Conservation (phyloP, 2,329 filamentous ascomycete species). For the Tolypocladium ovalisporum region DNA sequence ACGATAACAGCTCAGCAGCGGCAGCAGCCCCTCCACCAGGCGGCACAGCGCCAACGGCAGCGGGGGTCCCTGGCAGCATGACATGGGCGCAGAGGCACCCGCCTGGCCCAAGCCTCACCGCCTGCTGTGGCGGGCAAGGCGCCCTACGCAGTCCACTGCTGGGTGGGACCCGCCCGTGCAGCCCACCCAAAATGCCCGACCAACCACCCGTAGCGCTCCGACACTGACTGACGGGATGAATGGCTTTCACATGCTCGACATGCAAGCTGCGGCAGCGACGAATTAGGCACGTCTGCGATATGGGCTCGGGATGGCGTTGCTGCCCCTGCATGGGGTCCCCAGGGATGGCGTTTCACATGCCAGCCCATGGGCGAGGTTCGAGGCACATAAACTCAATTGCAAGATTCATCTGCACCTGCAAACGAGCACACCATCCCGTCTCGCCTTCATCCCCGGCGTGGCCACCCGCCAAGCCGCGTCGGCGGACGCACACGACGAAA, state of each 20-base stretch:
- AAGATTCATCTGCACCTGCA: background rate
- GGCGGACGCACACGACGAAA: background rate
- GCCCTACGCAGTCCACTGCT: conserved; percentile 6
- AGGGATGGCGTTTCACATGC: background rate
- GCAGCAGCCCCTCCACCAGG: background rate
- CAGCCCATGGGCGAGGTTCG: background rate
- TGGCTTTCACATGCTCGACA: background rate
- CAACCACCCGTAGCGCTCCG: too few relatives aligned
- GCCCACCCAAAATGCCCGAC: background rate
- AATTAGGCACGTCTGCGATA: background rate
- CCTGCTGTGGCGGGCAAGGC: conserved; percentile 6
- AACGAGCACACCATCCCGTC: background rate
- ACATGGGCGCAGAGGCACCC: background rate
- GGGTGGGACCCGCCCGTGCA: background rate
- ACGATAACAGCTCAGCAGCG: background rate
- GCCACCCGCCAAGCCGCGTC: background rate
- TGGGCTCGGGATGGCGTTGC: background rate
- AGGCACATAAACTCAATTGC: background rate
- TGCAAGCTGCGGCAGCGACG: too few relatives aligned
- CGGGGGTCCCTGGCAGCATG: background rate
- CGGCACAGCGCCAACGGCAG: background rate
- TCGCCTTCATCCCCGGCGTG: background rate
- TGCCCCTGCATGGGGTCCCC: background rate
- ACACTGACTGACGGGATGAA: background rate
- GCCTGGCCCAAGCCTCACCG: conserved; percentile 6